Conservation (phyloP, 495 filamentous ascomycete species). For the Neurospora africana region DNA sequence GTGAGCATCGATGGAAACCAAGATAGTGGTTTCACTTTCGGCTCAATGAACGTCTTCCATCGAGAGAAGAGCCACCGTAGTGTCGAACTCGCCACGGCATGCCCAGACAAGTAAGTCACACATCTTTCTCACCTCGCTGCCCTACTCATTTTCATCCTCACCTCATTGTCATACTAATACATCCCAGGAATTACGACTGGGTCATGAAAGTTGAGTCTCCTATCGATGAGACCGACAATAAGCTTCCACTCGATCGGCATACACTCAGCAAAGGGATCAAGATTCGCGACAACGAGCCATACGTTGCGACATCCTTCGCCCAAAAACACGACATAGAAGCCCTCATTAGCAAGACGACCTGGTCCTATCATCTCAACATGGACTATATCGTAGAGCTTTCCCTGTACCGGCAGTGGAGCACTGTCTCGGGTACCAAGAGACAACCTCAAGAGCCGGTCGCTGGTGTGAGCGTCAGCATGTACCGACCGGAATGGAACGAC, state of each 20-base stretch:
- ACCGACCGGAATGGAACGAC: constrained; percentile 11
- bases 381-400: constrained; percentile 12
- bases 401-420: constrained; percentile 3
- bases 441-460: neutral
- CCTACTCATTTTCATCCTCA: neutral
- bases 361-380: constrained; percentile 5
- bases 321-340: neutral
- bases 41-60: constrained; percentile 3
- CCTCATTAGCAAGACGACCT: constrained; percentile 7
- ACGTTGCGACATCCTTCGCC: neutral
- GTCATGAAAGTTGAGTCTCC: constrained; percentile 7
- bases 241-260: neutral
- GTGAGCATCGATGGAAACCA: constrained; percentile 2
- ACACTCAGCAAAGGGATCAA: neutral
- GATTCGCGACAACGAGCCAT: neutral
- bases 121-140: neutral
- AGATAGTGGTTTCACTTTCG: neutral
- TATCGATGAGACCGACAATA: neutral
- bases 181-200: constrained; percentile 16
- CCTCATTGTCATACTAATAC: neutral
- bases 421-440: neutral
- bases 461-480: constrained; percentile 3
- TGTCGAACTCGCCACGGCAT: constrained; percentile 24
- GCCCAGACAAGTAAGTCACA: constrained; percentile 29
- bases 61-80: constrained; percentile 6